These are phyloP conservation scores for Fusarium globosum DNA, from an alignment of 2,329 filamentous ascomycete species.

Conservation along the genomic window DNA sequence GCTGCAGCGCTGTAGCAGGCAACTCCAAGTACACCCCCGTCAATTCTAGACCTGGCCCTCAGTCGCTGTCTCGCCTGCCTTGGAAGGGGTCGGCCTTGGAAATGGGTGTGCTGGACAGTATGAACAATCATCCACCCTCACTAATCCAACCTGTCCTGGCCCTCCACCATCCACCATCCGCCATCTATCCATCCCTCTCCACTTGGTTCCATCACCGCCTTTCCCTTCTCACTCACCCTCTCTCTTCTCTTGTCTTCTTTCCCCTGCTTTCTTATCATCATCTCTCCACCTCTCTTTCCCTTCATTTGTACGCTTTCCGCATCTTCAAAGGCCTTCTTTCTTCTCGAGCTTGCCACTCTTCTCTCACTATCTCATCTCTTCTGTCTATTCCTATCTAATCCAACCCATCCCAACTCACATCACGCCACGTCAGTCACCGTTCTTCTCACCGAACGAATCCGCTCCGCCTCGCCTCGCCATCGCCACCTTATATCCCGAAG, in stretches of 20 bases:
- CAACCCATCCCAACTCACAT: conserved; percentile 19
- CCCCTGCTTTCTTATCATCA: conserved; percentile 49
- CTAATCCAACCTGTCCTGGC: conserved; percentile 42
- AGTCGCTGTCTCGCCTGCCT: conserved; percentile 28
- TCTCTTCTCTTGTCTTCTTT: conserved; percentile 49
- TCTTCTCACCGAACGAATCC: conserved; percentile 35
- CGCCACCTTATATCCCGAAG: conserved; percentile 39
- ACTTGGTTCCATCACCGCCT: conserved; percentile 51
- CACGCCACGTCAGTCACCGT: conserved; percentile 22
- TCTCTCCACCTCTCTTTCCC: conserved; percentile 49
- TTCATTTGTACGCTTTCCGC: conserved; percentile 48
- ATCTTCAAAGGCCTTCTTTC: conserved; percentile 51
- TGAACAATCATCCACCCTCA: conserved; percentile 42
- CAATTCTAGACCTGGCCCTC: conserved; percentile 11
- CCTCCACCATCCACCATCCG: conserved; percentile 32
- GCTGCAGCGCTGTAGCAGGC: background rate
- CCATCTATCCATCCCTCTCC: conserved; percentile 49
- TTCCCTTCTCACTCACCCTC: conserved; percentile 49
- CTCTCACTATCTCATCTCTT: conserved; percentile 38
- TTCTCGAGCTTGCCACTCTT: conserved; percentile 51
- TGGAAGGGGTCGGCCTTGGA: conserved; percentile 29
- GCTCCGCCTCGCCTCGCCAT: conserved; percentile 40
- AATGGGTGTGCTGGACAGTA: conserved; percentile 20
- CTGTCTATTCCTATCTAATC: conserved; percentile 32
- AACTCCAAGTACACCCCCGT: conserved; percentile 31